Evolutionary conservation across 495 filamentous ascomycete species (phyloP).

Genomic region (Bryoglossum gracile): DNA sequence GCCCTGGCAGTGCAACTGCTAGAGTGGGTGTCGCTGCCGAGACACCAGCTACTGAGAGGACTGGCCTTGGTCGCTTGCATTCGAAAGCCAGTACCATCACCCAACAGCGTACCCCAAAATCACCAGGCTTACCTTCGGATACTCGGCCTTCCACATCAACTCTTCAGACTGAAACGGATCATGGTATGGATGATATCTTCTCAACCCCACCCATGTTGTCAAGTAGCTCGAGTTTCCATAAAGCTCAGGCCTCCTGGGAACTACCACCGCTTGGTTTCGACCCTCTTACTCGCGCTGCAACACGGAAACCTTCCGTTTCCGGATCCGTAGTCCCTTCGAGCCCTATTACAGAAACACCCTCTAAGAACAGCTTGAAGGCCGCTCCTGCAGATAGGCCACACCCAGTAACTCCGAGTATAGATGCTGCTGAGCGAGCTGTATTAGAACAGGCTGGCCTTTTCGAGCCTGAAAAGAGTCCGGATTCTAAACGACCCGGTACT

Average conservation of each 20-base stretch:
- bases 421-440: constrained; percentile 42
- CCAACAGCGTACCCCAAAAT: constrained; percentile 26
- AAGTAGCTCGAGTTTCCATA: constrained; percentile 38
- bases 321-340: constrained; percentile 14
- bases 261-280: constrained; percentile 37
- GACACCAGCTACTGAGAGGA: constrained; percentile 13
- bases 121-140: constrained; percentile 20
- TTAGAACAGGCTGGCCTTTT: constrained; percentile 45
- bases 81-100: constrained; percentile 25
- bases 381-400: constrained; percentile 19
- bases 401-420: constrained; percentile 27
- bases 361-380: constrained; percentile 17
- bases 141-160: constrained; percentile 22
- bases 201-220: constrained; percentile 21
- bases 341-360: constrained; percentile 18
- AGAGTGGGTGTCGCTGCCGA: constrained; percentile 11
- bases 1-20: not conserved
- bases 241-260: constrained; percentile 44
- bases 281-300: too few species aligned
- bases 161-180: constrained; percentile 19
- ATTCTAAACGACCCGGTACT: constrained; percentile 12
- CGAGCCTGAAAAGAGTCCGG: constrained; percentile 18
- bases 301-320: constrained; percentile 22
- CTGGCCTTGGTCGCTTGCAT: constrained; percentile 14
- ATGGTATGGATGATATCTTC: constrained; percentile 23